Evolutionary conservation across 2,329 filamentous ascomycete species (phyloP).

Genomic region (Epichloe gansuensis): DNA sequence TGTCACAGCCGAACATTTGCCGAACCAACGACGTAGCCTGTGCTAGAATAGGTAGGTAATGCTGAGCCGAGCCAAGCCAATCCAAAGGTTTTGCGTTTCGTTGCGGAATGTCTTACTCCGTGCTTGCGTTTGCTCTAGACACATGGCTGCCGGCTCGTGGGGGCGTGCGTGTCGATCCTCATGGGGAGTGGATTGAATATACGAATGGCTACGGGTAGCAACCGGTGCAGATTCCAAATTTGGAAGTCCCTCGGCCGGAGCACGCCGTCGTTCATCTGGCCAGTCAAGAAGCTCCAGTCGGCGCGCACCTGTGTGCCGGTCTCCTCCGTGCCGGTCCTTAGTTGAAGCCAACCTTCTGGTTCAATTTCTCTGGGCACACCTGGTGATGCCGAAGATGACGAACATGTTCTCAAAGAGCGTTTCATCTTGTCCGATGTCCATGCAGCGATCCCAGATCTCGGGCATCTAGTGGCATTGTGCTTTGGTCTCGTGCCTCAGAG

Average conservation of each 20-base stretch:
- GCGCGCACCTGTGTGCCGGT: too few relatives aligned
- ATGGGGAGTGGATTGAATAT: not conserved
- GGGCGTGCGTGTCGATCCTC: not conserved
- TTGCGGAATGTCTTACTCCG: too few relatives aligned
- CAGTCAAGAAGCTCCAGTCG: not conserved
- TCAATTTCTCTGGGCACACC: not conserved
- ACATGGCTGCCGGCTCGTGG: not conserved
- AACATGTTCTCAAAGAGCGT: not conserved
- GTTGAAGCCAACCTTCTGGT: too few relatives aligned
- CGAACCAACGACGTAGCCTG: too few relatives aligned
- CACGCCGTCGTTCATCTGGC: not conserved
- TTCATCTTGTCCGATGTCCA: conserved; percentile 2
- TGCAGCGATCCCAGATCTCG: not conserved
- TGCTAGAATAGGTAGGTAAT: too few relatives aligned
- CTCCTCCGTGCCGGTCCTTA: too few relatives aligned
- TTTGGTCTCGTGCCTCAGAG: not conserved
- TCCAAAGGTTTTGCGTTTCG: too few relatives aligned
- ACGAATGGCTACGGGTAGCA: too few relatives aligned
- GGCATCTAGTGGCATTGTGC: not conserved
- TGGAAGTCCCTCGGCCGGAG: not conserved
- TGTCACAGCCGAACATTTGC: not conserved
- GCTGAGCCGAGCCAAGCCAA: too few relatives aligned
- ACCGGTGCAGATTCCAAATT: not conserved
- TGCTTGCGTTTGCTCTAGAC: not conserved
- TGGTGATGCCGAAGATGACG: not conserved